These are phyloP conservation scores for Haematococcus sp. DNA, from an alignment of 139 green algal genomes.

Conservation along the genomic window DNA sequence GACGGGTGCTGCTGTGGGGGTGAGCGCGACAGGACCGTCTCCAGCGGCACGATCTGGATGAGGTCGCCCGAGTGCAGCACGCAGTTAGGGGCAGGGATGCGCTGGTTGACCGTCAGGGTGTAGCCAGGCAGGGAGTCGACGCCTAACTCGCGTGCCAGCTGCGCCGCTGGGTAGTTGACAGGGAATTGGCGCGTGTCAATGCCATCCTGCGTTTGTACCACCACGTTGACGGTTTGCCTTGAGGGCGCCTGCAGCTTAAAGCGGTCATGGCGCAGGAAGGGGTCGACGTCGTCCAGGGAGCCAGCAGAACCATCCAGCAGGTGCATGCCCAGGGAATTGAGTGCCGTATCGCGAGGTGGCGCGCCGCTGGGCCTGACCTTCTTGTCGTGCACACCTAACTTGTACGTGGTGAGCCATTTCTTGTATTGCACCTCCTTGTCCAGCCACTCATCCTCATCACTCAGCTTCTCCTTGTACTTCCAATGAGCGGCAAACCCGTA, in stretches of 20 bases:
- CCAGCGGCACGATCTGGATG: not conserved
- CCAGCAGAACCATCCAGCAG: constrained; percentile 4
- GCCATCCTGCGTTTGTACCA: constrained; percentile 25
- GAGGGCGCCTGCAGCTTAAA: constrained; percentile 22
- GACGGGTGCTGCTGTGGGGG: not conserved
- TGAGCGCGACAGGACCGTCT: not conserved
- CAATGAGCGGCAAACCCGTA: constrained; percentile 93
- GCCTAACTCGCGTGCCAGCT: constrained; percentile 21
- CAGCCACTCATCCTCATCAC: constrained; percentile 35
- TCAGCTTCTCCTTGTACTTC: constrained; percentile 91
- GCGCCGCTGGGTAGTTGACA: constrained; percentile 14
- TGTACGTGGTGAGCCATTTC: constrained; percentile 46
- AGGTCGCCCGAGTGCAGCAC: constrained; percentile 25
- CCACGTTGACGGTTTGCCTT: constrained; percentile 19
- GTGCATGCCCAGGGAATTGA: constrained; percentile 37
- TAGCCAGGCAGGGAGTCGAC: constrained; percentile 15
- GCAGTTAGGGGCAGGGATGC: constrained; percentile 5
- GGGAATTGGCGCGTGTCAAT: constrained; percentile 27
- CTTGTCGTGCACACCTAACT: constrained; percentile 48
- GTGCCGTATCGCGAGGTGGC: constrained; percentile 32
- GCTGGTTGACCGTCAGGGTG: constrained; percentile 29
- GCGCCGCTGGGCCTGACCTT: constrained; percentile 38
- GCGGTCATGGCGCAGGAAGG: constrained; percentile 41
- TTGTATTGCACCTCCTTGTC: constrained; percentile 56
- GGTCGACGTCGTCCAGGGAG: constrained; percentile 22